Percentiles rank a stretch among this genome's conserved stretches.
These are phyloP conservation scores for Bipolaris zeicola DNA, from an alignment of 2,329 filamentous ascomycete species.

Conservation along the genomic window DNA sequence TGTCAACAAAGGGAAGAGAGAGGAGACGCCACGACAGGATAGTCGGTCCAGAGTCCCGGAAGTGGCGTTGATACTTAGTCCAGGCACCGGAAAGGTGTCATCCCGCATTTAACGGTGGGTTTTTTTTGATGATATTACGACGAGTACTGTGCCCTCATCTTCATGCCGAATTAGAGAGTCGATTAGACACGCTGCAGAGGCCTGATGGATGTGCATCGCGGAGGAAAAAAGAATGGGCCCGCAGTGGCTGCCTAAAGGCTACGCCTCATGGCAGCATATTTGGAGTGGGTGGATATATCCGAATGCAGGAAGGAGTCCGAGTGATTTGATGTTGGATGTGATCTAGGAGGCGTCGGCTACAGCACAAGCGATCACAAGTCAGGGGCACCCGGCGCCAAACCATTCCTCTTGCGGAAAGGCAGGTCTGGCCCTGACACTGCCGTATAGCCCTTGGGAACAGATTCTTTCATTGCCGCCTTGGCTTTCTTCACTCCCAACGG, in stretches of 20 bases:
- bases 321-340: conserved; percentile 10
- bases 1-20: conserved; percentile 1
- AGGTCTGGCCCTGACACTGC: conserved; percentile 1
- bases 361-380: conserved; percentile 8
- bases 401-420: conserved; percentile 2
- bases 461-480: conserved; percentile 1
- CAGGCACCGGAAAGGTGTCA: not conserved
- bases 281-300: conserved; percentile 14
- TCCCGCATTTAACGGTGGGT: conserved; percentile 1
- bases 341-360: conserved; percentile 14
- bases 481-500: not conserved
- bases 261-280: conserved; percentile 8
- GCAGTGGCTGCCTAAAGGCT: conserved; percentile 15
- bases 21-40: conserved; percentile 14
- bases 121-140: conserved; percentile 1
- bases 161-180: not conserved
- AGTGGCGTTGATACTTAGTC: conserved; percentile 1
- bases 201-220: conserved; percentile 2
- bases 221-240: not conserved
- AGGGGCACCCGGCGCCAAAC: conserved; percentile 17
- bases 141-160: not conserved
- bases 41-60: conserved; percentile 25
- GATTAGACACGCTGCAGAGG: not conserved
- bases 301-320: conserved; percentile 15
- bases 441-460: not conserved